phyloP scores from a whole-genome alignment of 2,329 filamentous ascomycete genomes.

The Pseudonectria foliicola region DNA sequence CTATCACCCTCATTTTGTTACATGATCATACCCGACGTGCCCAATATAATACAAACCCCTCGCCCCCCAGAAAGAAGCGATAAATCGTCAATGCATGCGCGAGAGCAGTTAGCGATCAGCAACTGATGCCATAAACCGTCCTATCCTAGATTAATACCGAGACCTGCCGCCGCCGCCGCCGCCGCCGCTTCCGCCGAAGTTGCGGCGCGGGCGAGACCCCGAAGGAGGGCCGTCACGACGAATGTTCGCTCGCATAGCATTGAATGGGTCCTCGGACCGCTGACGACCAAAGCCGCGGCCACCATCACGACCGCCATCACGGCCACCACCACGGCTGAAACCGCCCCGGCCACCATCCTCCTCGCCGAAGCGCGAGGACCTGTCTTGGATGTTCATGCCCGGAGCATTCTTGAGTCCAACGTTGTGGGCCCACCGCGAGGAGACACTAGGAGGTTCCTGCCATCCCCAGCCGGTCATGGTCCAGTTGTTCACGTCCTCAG shows the following conservation, averaged over 20 bases:
- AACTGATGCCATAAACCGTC: not conserved
- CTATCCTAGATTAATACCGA: slow-evolving; percentile 4
- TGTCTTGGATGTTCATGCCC: slow-evolving; percentile 30
- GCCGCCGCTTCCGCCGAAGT: slow-evolving; percentile 5
- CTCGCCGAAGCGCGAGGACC: slow-evolving; percentile 1
- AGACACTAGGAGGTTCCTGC: slow-evolving; percentile 37
- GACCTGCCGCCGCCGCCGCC: slow-evolving; percentile 12
- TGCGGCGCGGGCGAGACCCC: not conserved
- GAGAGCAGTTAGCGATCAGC: not conserved
- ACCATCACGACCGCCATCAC: slow-evolving; percentile 12
- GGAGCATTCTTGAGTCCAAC: slow-evolving; percentile 23
- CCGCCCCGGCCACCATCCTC: slow-evolving; percentile 6
- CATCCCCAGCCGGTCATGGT: slow-evolving; percentile 44
- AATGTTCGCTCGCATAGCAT: slow-evolving; percentile 17
- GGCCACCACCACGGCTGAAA: slow-evolving; percentile 7
- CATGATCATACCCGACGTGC: slow-evolving; percentile 18
- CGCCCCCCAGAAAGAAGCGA: slow-evolving; percentile 5
- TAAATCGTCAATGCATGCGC: slow-evolving; percentile 6
- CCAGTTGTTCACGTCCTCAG: slow-evolving; percentile 49
- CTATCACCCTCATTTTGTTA: slow-evolving; percentile 16
- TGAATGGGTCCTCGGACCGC: slow-evolving; percentile 19
- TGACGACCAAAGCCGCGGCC: not conserved
- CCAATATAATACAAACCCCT: slow-evolving; percentile 20
- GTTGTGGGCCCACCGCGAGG: slow-evolving; percentile 19
- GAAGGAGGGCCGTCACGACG: slow-evolving; percentile 20